Conservation (phyloP, 805 yeast species). For the Lachancea waltii region DNA sequence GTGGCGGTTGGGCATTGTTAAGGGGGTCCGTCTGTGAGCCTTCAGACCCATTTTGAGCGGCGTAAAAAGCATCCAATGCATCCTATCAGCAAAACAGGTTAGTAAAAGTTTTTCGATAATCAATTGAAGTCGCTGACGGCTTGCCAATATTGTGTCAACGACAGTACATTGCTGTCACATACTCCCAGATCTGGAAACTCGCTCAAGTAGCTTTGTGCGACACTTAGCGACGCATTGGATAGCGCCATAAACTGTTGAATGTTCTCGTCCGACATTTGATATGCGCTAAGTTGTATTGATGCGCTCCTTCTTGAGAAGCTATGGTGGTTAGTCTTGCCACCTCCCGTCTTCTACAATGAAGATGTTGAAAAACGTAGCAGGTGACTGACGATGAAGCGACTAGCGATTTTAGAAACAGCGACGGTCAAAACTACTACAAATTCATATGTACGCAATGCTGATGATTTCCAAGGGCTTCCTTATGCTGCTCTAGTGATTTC, state of each 20-base stretch:
- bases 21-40: not conserved
- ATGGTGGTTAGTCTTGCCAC: conserved; percentile 4
- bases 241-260: conserved; percentile 34
- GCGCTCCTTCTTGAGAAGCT: conserved; percentile 1
- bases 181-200: conserved; percentile 26
- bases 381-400: not conserved
- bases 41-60: conserved; percentile 13
- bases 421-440: too few relatives aligned
- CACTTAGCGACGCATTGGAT: conserved; percentile 34
- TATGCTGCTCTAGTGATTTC: too few relatives aligned
- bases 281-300: not conserved
- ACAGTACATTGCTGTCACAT: conserved; percentile 1
- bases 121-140: too few relatives aligned
- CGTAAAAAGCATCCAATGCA: conserved; percentile 28
- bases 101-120: not conserved
- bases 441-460: too few relatives aligned
- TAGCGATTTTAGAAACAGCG: not conserved
- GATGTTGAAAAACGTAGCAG: not conserved
- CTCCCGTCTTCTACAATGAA: not conserved
- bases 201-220: conserved; percentile 35
- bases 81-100: conserved; percentile 5
- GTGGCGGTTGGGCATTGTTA: not conserved
- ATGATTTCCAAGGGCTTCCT: too few relatives aligned
- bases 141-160: too few relatives aligned
- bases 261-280: conserved; percentile 19